A percentile compares a stretch with the other conserved stretches of the same genome.
Evolutionary conservation across 2,329 filamentous ascomycete species (phyloP).

Genomic region (Colletotrichum falcatum): DNA sequence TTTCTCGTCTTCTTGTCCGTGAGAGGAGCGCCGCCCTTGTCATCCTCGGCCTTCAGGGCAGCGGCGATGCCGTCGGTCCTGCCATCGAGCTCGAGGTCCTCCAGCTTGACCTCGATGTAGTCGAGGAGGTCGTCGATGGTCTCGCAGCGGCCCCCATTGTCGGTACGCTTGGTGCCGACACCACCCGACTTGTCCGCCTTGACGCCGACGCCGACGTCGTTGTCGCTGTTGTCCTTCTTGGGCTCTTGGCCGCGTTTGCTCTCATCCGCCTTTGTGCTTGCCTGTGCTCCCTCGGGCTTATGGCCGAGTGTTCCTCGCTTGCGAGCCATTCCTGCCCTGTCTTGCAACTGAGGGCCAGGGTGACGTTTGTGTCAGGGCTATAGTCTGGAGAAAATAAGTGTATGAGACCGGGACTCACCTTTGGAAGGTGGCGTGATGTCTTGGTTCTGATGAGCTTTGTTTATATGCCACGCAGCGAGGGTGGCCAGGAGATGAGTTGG

Average conservation of each 20-base stretch:
- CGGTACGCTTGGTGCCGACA: no score
- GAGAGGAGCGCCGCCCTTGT: neutral
- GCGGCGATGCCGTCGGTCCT: neutral
- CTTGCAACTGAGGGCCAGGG: neutral
- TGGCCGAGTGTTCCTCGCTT: neutral
- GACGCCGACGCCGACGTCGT: no score
- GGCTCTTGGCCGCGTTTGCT: neutral
- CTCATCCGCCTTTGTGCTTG: neutral
- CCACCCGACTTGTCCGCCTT: neutral
- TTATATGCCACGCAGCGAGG: neutral
- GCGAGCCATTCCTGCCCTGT: neutral
- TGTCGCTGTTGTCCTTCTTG: neutral
- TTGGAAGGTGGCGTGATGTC: neutral
- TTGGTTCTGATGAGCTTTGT: neutral
- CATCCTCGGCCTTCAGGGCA: neutral
- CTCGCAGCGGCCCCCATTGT: neutral
- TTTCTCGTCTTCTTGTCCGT: neutral
- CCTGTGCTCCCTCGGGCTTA: neutral
- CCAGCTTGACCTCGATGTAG: neutral
- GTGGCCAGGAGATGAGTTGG: neutral
- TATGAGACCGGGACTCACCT: neutral
- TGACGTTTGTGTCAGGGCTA: no score
- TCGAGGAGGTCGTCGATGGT: neutral
- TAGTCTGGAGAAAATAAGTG: no score
- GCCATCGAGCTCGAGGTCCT: neutral